Percentiles rank a stretch among this genome's conserved stretches.
phyloP scores from a whole-genome alignment of 768 basidiomycete species.

The Tylopilus sp. region DNA sequence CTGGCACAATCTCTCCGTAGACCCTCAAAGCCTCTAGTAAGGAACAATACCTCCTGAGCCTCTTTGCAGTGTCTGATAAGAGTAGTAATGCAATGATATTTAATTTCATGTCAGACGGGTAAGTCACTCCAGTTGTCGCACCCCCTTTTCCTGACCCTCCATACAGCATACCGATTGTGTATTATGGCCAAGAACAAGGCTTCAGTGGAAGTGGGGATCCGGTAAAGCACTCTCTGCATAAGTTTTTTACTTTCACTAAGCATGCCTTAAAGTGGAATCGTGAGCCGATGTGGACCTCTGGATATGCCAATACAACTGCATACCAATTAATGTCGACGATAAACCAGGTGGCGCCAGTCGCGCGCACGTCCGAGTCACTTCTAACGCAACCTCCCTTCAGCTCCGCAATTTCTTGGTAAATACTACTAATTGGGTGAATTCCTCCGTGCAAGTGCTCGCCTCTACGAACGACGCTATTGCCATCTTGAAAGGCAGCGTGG shows the following conservation, averaged over 20 bases:
- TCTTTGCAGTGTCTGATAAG: constrained; percentile 11
- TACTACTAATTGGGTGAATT: constrained; percentile 46
- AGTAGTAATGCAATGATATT: constrained; percentile 70
- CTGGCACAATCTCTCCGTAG: constrained; percentile 69
- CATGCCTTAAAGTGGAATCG: constrained; percentile 54
- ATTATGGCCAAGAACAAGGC: constrained; percentile 78
- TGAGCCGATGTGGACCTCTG: constrained; percentile 71
- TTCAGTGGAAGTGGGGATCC: constrained; percentile 65
- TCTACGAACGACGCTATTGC: constrained; percentile 51
- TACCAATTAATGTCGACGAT: constrained; percentile 59
- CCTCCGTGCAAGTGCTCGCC: constrained; percentile 50
- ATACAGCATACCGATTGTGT: constrained; percentile 68
- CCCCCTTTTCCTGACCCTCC: neutral
- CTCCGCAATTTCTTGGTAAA: constrained; percentile 66
- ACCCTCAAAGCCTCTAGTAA: constrained; percentile 67
- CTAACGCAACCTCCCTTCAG: constrained; percentile 26
- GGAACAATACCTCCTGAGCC: constrained; percentile 15
- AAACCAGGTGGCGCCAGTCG: constrained; percentile 43
- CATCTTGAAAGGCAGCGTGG: constrained; percentile 59
- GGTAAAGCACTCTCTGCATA: constrained; percentile 34
- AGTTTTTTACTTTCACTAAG: neutral
- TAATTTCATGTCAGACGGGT: constrained; percentile 73
- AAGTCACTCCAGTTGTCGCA: neutral
- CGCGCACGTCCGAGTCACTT: neutral
- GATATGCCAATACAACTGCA: constrained; percentile 54